phyloP scores from a whole-genome alignment of 1,284 basidiomycete species.

The Heterobasidion occidentale region DNA sequence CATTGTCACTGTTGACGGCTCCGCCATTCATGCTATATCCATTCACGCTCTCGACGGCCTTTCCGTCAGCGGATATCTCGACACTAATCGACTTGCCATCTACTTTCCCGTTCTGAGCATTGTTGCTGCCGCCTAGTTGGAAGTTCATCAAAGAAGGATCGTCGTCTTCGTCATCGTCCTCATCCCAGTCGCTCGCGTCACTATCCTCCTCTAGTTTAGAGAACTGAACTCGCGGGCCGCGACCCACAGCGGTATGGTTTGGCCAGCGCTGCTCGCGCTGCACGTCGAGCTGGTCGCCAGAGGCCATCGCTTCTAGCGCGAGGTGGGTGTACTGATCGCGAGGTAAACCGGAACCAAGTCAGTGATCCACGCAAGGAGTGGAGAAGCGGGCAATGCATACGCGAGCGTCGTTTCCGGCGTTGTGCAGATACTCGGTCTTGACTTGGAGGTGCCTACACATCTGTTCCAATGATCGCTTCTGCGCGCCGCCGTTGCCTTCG shows the following conservation, averaged over 20 bases:
- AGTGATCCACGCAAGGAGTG: background rate
- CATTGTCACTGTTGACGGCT: no score
- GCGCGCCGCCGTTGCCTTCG: conserved; percentile 45
- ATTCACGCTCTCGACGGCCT: no score
- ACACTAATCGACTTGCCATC: no score
- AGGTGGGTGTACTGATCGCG: conserved; percentile 52
- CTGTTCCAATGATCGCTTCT: conserved; percentile 47
- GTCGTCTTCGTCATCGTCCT: background rate
- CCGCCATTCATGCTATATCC: no score
- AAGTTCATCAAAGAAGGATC: no score
- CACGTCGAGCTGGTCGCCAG: conserved; percentile 58
- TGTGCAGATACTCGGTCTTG: conserved; percentile 53
- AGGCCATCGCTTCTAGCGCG: conserved; percentile 58
- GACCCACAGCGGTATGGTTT: conserved; percentile 30
- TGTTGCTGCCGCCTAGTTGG: no score
- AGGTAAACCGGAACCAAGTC: background rate
- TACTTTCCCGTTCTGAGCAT: no score
- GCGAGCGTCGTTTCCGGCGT: conserved; percentile 81
- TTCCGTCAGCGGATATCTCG: no score
- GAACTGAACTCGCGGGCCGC: conserved; percentile 47
- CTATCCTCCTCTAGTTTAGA: conserved; percentile 52
- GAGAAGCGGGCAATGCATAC: conserved; percentile 31
- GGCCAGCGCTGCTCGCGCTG: conserved; percentile 75
- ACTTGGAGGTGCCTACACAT: conserved; percentile 57
- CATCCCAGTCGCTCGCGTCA: conserved; percentile 33